Base-by-base conservation (phyloP, 2,329 filamentous ascomycete genomes). In the Corinectria fuckeliana region DNA sequence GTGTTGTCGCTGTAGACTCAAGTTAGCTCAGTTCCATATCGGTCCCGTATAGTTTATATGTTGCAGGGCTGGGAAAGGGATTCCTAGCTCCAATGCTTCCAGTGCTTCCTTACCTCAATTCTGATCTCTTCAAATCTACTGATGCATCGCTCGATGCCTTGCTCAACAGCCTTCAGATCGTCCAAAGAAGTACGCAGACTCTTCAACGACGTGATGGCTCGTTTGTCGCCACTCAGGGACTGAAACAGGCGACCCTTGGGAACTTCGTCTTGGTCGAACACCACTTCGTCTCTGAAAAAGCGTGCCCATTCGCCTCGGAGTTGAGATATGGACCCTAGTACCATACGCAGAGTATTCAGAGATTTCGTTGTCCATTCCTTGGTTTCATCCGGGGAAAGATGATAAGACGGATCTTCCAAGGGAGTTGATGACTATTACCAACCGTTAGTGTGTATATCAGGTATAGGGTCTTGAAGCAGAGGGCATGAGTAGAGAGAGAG, bases 171-270 rank as follows among this genome's bases (percentile, higher is more conserved):
- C 3, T 42, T 18, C 4, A 58, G 6, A 3, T 50, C n/a, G 4
- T 38, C 14, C 1, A 23, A 2, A 1, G 4, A 11, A 2, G 38
- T 4, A 0, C 16, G 44, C 1, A 63, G 50, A 2, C 2, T 18
- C 1, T 25, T 25, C 5, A 66, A 21, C 11, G 47, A 34, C 1
- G 42, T 48, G 1, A 51, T 6, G 1, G 57, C 60, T 5, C 20
- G 3, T 1, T 13, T 0, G 2, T 66, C 55, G 1, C 2, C 5
- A 16, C 25, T 32, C 1, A 65, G 10, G 9, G 60, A 51, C 14
- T 18, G 23, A 20, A 59, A 63, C 5, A 65, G 16, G 2, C n/a
- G 11, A 1, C 60, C 53, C 10, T 38, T 50, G 1, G 63, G 63
- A 1, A 53, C 9, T 5, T 44, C 49, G 18, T 64, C 26, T 10